Evolutionary conservation across 2,329 filamentous ascomycete species (phyloP).

Genomic region (Fusarium robinianum): DNA sequence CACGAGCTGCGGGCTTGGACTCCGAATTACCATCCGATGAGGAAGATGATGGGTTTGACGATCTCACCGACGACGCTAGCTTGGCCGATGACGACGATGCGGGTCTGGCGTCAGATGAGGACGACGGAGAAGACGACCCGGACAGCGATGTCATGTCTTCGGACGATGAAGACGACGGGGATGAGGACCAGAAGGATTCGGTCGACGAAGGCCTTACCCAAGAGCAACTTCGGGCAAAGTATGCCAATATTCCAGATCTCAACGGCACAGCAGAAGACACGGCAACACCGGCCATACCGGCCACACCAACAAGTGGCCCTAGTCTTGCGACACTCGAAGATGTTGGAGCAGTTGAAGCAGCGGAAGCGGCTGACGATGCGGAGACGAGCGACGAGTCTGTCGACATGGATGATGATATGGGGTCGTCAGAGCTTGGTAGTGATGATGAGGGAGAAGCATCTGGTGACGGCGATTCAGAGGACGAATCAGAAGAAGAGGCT

Average conservation of each 20-base stretch:
- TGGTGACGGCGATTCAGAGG: slow-evolving; percentile 51
- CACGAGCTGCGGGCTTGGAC: slow-evolving; percentile 58
- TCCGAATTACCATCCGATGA: slow-evolving; percentile 55
- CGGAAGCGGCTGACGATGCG: slow-evolving; percentile 30
- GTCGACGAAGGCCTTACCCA: slow-evolving; percentile 70
- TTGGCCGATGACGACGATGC: slow-evolving; percentile 39
- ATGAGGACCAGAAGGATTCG: slow-evolving; percentile 56
- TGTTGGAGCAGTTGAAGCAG: slow-evolving; percentile 28
- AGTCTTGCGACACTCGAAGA: slow-evolving; percentile 29
- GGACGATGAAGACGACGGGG: slow-evolving; percentile 64
- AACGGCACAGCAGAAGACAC: slow-evolving; percentile 38
- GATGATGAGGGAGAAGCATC: slow-evolving; percentile 50
- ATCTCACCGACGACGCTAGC: slow-evolving; percentile 53
- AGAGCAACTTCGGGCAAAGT: slow-evolving; percentile 71
- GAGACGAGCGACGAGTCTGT: slow-evolving; percentile 68
- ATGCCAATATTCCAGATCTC: slow-evolving; percentile 64
- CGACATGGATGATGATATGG: slow-evolving; percentile 70
- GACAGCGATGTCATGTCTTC: slow-evolving; percentile 62
- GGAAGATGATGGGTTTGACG: slow-evolving; percentile 51
- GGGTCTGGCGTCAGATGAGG: slow-evolving; percentile 43
- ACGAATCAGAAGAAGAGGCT: slow-evolving; percentile 50
- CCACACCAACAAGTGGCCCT: slow-evolving; percentile 25
- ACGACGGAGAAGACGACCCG: slow-evolving; percentile 48
- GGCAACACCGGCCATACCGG: slow-evolving; percentile 30
- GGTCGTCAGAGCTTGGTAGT: slow-evolving; percentile 57